Percentiles rank a stretch among this genome's conserved stretches.
Evolutionary conservation across 352 stramenopile genomes (phyloP).

Genomic region (Phytopythium vexans): DNA sequence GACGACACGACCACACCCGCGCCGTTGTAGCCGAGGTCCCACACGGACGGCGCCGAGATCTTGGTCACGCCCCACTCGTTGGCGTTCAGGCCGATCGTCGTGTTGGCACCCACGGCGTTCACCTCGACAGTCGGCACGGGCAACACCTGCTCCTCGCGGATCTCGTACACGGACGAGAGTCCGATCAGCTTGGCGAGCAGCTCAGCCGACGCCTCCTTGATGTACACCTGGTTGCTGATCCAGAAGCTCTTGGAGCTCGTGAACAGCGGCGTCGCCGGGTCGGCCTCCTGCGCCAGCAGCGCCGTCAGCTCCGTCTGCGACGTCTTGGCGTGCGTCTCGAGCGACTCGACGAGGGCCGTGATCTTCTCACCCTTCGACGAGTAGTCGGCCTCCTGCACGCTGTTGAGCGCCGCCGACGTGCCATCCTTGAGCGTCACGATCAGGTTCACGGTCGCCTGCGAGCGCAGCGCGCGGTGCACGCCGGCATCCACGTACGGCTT

Average conservation of each 20-base stretch:
- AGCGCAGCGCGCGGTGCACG: slow-evolving; percentile 18
- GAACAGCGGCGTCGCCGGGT: slow-evolving; percentile 1
- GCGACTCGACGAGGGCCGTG: slow-evolving; percentile 5
- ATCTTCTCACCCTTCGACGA: slow-evolving; percentile 9
- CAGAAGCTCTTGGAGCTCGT: slow-evolving; percentile 18
- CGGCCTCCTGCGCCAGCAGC: slow-evolving; percentile 2
- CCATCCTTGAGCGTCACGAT: slow-evolving; percentile 15
- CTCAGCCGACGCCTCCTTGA: slow-evolving; percentile 20
- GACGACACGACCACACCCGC: slow-evolving; percentile 26
- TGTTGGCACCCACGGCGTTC: background rate
- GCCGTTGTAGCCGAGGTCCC: slow-evolving; percentile 20
- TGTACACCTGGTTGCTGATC: slow-evolving; percentile 33
- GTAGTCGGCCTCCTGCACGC: slow-evolving; percentile 6
- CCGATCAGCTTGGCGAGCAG: slow-evolving; percentile 15
- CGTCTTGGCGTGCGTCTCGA: slow-evolving; percentile 4
- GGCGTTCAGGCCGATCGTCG: slow-evolving; percentile 7
- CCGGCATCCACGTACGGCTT: slow-evolving; percentile 8
- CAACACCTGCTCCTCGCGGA: slow-evolving; percentile 21
- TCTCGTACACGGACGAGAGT: slow-evolving; percentile 22
- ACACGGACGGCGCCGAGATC: slow-evolving; percentile 35
- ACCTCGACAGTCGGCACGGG: slow-evolving; percentile 9
- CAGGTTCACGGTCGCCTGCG: slow-evolving; percentile 18
- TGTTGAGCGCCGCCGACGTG: slow-evolving; percentile 3
- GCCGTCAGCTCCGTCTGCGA: slow-evolving; percentile 8
- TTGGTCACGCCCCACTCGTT: slow-evolving; percentile 31